Evolutionary conservation across 148 eudicot species (phyloP).

Genomic region (Drosera capensis): DNA sequence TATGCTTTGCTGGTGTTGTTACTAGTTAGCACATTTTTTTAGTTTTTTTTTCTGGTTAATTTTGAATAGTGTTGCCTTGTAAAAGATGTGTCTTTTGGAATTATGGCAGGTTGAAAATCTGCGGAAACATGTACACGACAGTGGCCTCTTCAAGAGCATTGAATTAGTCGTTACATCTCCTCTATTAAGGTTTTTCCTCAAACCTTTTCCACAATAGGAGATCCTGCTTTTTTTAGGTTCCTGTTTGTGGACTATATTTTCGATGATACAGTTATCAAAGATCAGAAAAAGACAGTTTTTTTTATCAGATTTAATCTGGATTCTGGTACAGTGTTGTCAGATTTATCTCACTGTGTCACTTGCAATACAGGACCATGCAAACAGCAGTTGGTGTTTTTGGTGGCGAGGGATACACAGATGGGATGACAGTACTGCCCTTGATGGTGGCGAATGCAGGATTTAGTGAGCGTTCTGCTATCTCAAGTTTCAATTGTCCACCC

Average conservation of each 20-base stretch:
- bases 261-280: too few species aligned
- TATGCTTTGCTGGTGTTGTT: not conserved
- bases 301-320: too few species aligned
- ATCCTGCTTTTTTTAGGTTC: too few species aligned
- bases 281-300: too few species aligned
- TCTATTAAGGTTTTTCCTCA: conserved; percentile 52
- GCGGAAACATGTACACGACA: conserved; percentile 62
- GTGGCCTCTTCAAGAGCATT: conserved; percentile 57
- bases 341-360: too few species aligned
- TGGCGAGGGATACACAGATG: conserved; percentile 67
- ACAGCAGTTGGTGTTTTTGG: conserved; percentile 98
- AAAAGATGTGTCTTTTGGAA: conserved; percentile 4
- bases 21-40: too few species aligned
- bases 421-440: conserved; percentile 54
- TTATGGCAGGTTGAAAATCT: conserved; percentile 67
- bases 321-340: too few species aligned
- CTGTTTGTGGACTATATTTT: too few species aligned
- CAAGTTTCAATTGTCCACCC: conserved; percentile 76
- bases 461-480: conserved; percentile 74
- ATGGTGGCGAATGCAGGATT: conserved; percentile 92
- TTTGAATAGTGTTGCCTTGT: too few species aligned
- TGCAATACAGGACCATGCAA: conserved; percentile 89
- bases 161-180: conserved; percentile 87
- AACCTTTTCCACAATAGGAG: not conserved
- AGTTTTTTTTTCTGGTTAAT: too few species aligned